Percentiles rank a stretch among this genome's conserved stretches.
phyloP scores from a whole-genome alignment of 768 basidiomycete genomes.

The Tubosaeta sp. region DNA sequence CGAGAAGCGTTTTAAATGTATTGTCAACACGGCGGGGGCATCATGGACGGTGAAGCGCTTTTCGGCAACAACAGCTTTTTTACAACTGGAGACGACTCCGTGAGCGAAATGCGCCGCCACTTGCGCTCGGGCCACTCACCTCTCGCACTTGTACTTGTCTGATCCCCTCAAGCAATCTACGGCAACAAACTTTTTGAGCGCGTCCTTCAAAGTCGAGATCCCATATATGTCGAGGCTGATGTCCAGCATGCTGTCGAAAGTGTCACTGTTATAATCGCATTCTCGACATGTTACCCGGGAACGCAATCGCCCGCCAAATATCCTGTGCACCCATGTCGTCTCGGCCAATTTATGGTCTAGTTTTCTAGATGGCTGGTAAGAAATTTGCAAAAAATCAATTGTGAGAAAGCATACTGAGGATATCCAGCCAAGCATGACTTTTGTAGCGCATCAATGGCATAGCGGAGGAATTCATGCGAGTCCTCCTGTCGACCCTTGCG shows the following conservation, averaged over 20 bases:
- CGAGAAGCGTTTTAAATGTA: constrained; percentile 94
- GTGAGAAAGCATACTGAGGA: constrained; percentile 51
- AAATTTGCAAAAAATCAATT: neutral
- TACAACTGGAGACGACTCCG: constrained; percentile 60
- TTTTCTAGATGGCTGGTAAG: constrained; percentile 46
- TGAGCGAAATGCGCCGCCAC: constrained; percentile 3
- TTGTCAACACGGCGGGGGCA: constrained; percentile 81
- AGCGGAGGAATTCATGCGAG: constrained; percentile 95
- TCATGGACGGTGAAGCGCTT: constrained; percentile 88
- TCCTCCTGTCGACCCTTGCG: constrained; percentile 93
- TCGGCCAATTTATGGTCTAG: constrained; percentile 66
- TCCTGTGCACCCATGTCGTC: constrained; percentile 90
- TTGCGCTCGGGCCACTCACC: constrained; percentile 50
- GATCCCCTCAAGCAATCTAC: constrained; percentile 81
- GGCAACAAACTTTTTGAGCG: constrained; percentile 74
- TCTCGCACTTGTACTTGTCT: constrained; percentile 99
- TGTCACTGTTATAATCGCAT: constrained; percentile 89
- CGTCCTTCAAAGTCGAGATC: constrained; percentile 58
- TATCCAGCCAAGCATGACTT: constrained; percentile 72
- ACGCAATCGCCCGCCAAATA: constrained; percentile 89
- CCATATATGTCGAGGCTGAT: constrained; percentile 85
- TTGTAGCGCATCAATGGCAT: constrained; percentile 88
- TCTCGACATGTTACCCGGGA: constrained; percentile 84
- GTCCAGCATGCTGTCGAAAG: constrained; percentile 93
- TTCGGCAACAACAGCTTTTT: constrained; percentile 82